A percentile compares a stretch with the other conserved stretches of the same genome.
phyloP scores from a whole-genome alignment of 805 yeast species.

The Teunomyces stri region DNA sequence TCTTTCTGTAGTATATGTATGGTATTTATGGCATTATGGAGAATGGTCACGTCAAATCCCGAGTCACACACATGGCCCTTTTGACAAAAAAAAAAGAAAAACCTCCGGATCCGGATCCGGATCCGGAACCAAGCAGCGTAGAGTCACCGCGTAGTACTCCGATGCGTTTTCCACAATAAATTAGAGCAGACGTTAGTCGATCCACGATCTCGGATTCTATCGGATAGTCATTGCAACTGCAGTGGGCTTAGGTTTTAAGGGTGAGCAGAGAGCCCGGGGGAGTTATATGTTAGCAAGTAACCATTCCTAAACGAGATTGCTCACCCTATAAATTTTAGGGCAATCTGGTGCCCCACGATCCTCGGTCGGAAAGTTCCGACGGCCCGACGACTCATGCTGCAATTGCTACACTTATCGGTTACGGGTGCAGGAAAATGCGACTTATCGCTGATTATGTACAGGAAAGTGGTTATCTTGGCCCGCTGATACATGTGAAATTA shows the following conservation, averaged over 20 bases:
- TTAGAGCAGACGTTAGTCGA: too few relatives aligned
- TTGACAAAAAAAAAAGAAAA: background rate
- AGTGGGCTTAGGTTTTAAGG: too few relatives aligned
- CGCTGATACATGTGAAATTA: background rate
- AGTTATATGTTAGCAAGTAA: background rate
- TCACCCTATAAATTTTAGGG: background rate
- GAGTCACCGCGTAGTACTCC: background rate
- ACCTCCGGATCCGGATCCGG: background rate
- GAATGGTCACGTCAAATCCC: background rate
- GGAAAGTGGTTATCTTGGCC: background rate
- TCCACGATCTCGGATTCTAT: too few relatives aligned
- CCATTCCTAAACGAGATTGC: background rate
- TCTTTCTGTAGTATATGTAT: background rate
- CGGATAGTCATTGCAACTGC: too few relatives aligned
- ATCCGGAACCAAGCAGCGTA: background rate
- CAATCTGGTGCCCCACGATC: background rate
- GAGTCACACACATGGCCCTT: background rate
- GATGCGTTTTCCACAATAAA: too few relatives aligned
- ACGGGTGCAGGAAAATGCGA: background rate
- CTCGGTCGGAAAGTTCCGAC: slow-evolving; percentile 9
- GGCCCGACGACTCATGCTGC: slow-evolving; percentile 4
- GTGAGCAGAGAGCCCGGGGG: too few relatives aligned
- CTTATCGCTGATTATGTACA: background rate
- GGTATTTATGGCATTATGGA: background rate
- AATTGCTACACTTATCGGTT: background rate